Conservation (phyloP, 495 filamentous ascomycete genomes). For the Talaromyces proteolyticus region DNA sequence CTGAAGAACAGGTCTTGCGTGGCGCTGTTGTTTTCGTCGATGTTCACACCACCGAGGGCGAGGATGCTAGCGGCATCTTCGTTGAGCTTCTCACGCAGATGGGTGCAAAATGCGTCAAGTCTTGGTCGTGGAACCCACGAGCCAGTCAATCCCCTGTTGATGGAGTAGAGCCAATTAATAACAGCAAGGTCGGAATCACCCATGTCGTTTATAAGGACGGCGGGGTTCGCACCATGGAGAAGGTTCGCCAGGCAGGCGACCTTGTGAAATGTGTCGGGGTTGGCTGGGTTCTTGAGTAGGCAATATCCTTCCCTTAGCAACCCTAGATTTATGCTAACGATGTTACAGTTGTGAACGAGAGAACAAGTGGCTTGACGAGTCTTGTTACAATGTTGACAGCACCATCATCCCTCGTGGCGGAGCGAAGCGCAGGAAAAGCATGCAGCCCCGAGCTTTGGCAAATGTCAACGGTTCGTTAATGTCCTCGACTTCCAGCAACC, state of each 20-base stretch:
- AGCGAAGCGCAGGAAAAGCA: constrained; percentile 76
- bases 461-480: constrained; percentile 65
- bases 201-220: constrained; percentile 97
- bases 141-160: constrained; percentile 27
- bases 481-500: constrained; percentile 25
- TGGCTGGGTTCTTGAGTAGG: constrained; percentile 81
- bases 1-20: constrained; percentile 36
- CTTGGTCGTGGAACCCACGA: constrained; percentile 78
- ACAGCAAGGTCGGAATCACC: constrained; percentile 72
- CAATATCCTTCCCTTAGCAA: background rate
- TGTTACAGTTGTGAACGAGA: constrained; percentile 67
- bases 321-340: constrained; percentile 17
- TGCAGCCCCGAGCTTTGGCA: constrained; percentile 77
- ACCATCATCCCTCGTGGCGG: constrained; percentile 69
- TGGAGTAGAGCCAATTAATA: constrained; percentile 24
- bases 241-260: constrained; percentile 68
- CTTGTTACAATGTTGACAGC: constrained; percentile 65
- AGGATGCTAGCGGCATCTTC: constrained; percentile 80
- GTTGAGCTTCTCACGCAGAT: constrained; percentile 74
- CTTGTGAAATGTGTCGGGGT: constrained; percentile 80
- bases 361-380: constrained; percentile 67
- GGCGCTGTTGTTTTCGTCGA: constrained; percentile 88
- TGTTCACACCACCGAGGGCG: constrained; percentile 85
- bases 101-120: constrained; percentile 78
- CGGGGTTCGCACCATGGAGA: constrained; percentile 77